Evolutionary conservation across 1,284 basidiomycete genomes (phyloP), one percentile per base, ranked within the genome.

Genomic region (Marasmius tenuissimus): DNA sequence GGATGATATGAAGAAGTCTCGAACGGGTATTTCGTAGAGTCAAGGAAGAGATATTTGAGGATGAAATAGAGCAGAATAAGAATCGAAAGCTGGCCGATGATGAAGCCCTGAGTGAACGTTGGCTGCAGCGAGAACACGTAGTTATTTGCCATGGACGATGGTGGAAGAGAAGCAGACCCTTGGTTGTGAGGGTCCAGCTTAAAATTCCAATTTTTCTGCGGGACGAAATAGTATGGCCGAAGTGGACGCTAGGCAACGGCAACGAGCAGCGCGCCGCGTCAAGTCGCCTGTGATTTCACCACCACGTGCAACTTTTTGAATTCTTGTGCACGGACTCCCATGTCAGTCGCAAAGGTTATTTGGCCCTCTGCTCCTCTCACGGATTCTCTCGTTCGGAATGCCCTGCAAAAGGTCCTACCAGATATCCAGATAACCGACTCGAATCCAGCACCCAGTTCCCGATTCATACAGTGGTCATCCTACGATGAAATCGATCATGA

Each of bases 401-500:
- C 93, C n/a, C 75, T 95, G 9, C 52, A 37, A 18, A 34, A 38
- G 22, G 16, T 40, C 40, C 22, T 51, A 34, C 54, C 20, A 27
- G 35, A 16, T 14, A 38, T 12, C 7, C 27, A 37, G 39, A 45
- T 37, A 18, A 35, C 69, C 70, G 60, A 47, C 71, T 91, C 6
- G 66, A 93, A 4, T 27, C 18, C 47, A n/a, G 14, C 59, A 14
- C 11, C 27, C 14, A 33, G 27, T 35, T 39, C 48, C 68, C 70
- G 61, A 47, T 71, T 91, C 6, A 66, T 93, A 6, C 91, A 93
- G 68, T 93, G 91, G 91, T 85, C 88, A 12, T 84, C 87, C 11
- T 97, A 97, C 77, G 94, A 97, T 71, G 81, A 82, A 37, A 86
- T 96, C 62, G 85, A 92, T 65, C 94, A 96, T 66, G 85, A 87